Percentiles rank a stretch among this genome's conserved stretches.
These are phyloP conservation scores for Pisolithus thermaeus DNA, from an alignment of 1,284 basidiomycete species.

Conservation along the genomic window DNA sequence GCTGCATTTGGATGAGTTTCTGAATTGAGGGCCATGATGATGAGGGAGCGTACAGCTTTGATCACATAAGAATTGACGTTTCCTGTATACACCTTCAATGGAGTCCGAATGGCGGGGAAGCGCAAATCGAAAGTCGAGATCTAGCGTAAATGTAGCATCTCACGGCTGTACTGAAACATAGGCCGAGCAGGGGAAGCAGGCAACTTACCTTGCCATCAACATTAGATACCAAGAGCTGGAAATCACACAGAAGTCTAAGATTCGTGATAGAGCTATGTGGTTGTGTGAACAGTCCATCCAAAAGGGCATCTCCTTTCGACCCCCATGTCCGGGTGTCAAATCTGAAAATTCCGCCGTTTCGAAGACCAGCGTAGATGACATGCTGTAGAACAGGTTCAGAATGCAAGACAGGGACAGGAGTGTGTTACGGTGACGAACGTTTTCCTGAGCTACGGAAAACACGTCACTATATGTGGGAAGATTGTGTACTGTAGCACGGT, in stretches of 20 bases:
- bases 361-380: slow-evolving; percentile 55
- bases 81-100: slow-evolving; percentile 44
- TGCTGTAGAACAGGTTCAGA: slow-evolving; percentile 32
- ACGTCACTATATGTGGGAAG: slow-evolving; percentile 57
- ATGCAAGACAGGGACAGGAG: neutral
- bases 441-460: slow-evolving; percentile 46
- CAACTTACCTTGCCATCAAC: slow-evolving; percentile 54
- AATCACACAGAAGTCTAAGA: slow-evolving; percentile 44
- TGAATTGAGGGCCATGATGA: neutral
- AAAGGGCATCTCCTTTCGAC: slow-evolving; percentile 33
- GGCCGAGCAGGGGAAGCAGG: neutral
- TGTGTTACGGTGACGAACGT: slow-evolving; percentile 31
- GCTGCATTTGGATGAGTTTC: slow-evolving; percentile 34
- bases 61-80: slow-evolving; percentile 50
- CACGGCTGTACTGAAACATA: neutral
- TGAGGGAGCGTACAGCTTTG: slow-evolving; percentile 40
- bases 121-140: slow-evolving; percentile 61
- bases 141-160: slow-evolving; percentile 28
- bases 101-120: slow-evolving; percentile 38
- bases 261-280: slow-evolving; percentile 43
- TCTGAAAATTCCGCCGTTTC: slow-evolving; percentile 52
- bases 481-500: slow-evolving; percentile 22
- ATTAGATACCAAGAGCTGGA: slow-evolving; percentile 51
- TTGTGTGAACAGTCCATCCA: slow-evolving; percentile 31
- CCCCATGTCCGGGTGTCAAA: slow-evolving; percentile 52